Percentiles rank a stretch among this genome's conserved stretches.
Conservation (phyloP, 352 stramenopile genomes). For the Phytophthora citricola region DNA sequence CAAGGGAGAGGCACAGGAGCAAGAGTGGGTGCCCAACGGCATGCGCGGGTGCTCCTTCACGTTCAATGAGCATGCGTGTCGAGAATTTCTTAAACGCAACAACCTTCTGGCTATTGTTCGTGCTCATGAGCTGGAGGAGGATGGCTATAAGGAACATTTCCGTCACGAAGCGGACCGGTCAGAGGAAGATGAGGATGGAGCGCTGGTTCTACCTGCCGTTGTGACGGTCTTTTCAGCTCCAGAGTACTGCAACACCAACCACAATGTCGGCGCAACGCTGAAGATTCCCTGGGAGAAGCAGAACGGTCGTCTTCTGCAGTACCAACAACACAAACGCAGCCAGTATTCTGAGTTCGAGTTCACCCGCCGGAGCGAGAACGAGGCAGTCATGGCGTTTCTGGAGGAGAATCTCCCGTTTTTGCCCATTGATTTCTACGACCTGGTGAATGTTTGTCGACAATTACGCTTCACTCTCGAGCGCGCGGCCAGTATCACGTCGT, state of each 20-base stretch:
- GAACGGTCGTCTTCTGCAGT: conserved; percentile 52
- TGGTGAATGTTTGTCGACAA: conserved; percentile 69
- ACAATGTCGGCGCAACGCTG: conserved; percentile 83
- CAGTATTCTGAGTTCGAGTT: conserved; percentile 61
- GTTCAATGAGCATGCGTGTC: conserved; percentile 75
- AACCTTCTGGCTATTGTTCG: conserved; percentile 75
- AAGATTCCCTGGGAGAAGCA: conserved; percentile 63
- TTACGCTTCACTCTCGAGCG: conserved; percentile 56
- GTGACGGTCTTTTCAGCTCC: conserved; percentile 87
- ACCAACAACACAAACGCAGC: conserved; percentile 77
- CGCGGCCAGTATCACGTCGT: conserved; percentile 32
- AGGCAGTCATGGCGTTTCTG: conserved; percentile 62
- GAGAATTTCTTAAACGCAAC: conserved; percentile 73
- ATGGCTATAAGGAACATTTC: conserved; percentile 82
- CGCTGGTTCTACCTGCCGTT: conserved; percentile 52
- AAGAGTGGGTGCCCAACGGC: conserved; percentile 66
- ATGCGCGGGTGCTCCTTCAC: conserved; percentile 83
- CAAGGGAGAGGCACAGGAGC: conserved; percentile 71
- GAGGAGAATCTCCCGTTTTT: conserved; percentile 72
- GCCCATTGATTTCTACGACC: conserved; percentile 80
- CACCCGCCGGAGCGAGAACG: conserved; percentile 56
- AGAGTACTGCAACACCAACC: conserved; percentile 87
- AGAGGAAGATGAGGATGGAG: conserved; percentile 21
- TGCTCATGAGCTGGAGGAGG: conserved; percentile 82
- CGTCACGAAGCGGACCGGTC: conserved; percentile 18